A percentile compares a stretch with the other conserved stretches of the same genome.
phyloP scores from a whole-genome alignment of 306 rosid species.

The Castanospermum australe region DNA sequence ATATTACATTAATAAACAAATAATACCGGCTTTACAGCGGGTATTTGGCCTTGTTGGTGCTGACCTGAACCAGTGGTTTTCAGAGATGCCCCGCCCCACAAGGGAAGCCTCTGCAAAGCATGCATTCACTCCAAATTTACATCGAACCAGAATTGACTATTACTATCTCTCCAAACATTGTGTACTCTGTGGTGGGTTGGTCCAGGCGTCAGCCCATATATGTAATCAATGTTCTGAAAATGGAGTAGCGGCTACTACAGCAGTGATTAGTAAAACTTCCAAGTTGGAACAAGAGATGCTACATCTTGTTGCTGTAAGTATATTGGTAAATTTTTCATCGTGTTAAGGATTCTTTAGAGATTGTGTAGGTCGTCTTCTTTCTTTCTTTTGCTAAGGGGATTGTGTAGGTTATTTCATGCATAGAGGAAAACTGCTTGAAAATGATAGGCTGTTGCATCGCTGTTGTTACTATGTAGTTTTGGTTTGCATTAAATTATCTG shows the following conservation, averaged over 20 bases:
- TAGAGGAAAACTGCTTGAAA: background rate
- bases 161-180: slow-evolving; percentile 94
- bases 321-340: background rate
- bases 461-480: background rate
- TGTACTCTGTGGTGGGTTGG: slow-evolving; percentile 79
- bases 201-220: slow-evolving; percentile 66
- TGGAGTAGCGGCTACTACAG: slow-evolving; percentile 62
- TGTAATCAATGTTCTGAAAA: slow-evolving; percentile 67
- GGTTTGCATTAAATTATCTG: slow-evolving; percentile 2
- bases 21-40: slow-evolving; percentile 90
- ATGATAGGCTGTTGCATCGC: background rate
- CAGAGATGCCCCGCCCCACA: slow-evolving; percentile 82
- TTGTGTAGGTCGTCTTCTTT: background rate
- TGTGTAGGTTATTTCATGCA: background rate
- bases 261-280: slow-evolving; percentile 67
- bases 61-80: slow-evolving; percentile 79
- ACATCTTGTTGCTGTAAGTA: slow-evolving; percentile 83
- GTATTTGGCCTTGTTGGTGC: slow-evolving; percentile 87
- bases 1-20: slow-evolving; percentile 89
- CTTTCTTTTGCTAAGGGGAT: background rate
- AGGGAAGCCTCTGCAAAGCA: slow-evolving; percentile 66
- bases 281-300: slow-evolving; percentile 86
- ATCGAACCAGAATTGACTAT: slow-evolving; percentile 80
- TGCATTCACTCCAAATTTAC: slow-evolving; percentile 48
- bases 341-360: background rate